These are phyloP conservation scores for Phytophthora melonis DNA, from an alignment of 352 stramenopile genomes.

Conservation along the genomic window DNA sequence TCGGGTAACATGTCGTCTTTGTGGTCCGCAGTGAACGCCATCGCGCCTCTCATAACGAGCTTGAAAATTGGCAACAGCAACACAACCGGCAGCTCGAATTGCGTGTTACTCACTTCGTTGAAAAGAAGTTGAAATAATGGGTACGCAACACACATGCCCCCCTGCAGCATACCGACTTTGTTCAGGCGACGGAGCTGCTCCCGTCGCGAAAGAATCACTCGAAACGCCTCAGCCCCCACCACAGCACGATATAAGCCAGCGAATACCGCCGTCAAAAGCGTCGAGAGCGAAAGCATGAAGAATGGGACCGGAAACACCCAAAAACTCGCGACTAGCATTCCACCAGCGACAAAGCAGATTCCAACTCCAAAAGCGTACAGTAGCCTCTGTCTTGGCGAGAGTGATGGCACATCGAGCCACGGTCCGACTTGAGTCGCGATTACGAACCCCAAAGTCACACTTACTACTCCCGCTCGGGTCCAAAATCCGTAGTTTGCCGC, in stretches of 20 bases:
- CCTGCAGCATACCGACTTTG: background rate
- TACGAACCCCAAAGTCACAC: background rate
- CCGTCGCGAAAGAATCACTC: background rate
- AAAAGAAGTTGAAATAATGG: constrained; percentile 16
- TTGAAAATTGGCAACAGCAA: constrained; percentile 12
- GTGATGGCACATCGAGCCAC: constrained; percentile 7
- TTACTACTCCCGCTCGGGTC: background rate
- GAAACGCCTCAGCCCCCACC: background rate
- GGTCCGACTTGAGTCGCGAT: background rate
- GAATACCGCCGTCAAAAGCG: background rate
- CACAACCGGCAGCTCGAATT: constrained; percentile 17
- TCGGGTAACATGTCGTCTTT: constrained; percentile 22
- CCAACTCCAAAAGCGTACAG: background rate
- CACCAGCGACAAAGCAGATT: background rate
- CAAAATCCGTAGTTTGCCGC: constrained; percentile 19
- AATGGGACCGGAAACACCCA: constrained; percentile 16
- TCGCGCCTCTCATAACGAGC: background rate
- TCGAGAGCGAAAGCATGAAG: background rate
- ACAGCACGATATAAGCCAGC: background rate
- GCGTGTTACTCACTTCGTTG: background rate
- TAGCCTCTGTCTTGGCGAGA: background rate
- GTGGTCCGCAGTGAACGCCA: background rate
- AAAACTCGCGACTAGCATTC: background rate
- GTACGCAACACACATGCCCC: constrained; percentile 8
- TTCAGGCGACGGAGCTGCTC: constrained; percentile 6